A percentile compares a stretch with the other conserved stretches of the same genome.
Evolutionary conservation across 2,329 filamentous ascomycete genomes (phyloP).

Genomic region (Sclerotinia nivalis): DNA sequence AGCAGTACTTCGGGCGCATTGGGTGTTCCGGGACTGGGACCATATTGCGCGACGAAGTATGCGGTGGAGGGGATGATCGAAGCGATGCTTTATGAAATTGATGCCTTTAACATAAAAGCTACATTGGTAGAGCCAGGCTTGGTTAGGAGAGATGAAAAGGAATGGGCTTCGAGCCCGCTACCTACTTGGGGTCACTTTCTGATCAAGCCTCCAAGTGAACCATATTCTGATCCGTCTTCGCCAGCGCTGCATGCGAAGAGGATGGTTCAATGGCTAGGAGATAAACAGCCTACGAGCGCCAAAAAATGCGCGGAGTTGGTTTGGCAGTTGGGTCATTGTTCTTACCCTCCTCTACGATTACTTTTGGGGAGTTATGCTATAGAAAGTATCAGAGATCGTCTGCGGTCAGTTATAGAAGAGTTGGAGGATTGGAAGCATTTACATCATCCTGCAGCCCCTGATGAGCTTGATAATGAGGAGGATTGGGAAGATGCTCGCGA

Average conservation of each 20-base stretch:
- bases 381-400: slow-evolving; percentile 87
- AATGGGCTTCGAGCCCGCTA: slow-evolving; percentile 53
- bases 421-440: slow-evolving; percentile 91
- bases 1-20: slow-evolving; percentile 88
- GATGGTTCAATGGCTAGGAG: slow-evolving; percentile 92
- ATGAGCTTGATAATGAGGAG: slow-evolving; percentile 38
- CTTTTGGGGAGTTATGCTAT: slow-evolving; percentile 93
- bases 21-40: slow-evolving; percentile 89
- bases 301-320: slow-evolving; percentile 91
- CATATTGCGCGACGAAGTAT: slow-evolving; percentile 96
- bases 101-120: slow-evolving; percentile 87
- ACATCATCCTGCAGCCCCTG: slow-evolving; percentile 60
- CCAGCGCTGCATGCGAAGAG: slow-evolving; percentile 86
- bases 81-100: slow-evolving; percentile 94
- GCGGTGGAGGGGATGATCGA: slow-evolving; percentile 95
- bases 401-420: slow-evolving; percentile 91
- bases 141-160: slow-evolving; percentile 80
- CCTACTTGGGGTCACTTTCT: slow-evolving; percentile 91
- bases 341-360: slow-evolving; percentile 84
- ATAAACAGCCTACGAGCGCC: slow-evolving; percentile 88
- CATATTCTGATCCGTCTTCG: slow-evolving; percentile 74
- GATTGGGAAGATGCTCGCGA: slow-evolving; percentile 22
- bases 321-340: slow-evolving; percentile 93
- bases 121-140: slow-evolving; percentile 91
- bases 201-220: slow-evolving; percentile 80